These are phyloP conservation scores for Venustampulla echinocandica DNA, from an alignment of 495 filamentous ascomycete genomes.

Conservation along the genomic window DNA sequence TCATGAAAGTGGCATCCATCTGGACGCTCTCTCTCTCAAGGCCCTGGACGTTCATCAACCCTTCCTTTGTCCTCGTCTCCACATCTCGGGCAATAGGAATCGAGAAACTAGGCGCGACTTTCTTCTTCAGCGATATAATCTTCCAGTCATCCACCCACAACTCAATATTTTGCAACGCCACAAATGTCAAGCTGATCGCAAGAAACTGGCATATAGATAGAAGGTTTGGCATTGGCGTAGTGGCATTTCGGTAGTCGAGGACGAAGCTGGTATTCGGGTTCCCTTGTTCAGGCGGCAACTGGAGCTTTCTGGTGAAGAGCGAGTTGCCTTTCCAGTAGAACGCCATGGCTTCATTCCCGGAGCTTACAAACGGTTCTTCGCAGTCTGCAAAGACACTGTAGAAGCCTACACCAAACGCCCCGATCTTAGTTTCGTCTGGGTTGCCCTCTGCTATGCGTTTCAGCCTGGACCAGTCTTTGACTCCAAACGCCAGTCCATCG, in stretches of 20 bases:
- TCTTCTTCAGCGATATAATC: conserved; percentile 69
- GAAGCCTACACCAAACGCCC: conserved; percentile 96
- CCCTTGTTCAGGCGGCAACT: conserved; percentile 52
- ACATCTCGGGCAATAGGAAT: conserved; percentile 73
- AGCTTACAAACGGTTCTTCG: conserved; percentile 92
- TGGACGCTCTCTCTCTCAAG: conserved; percentile 76
- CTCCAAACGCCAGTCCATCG: conserved; percentile 73
- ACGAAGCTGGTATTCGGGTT: conserved; percentile 77
- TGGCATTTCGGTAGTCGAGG: conserved; percentile 81
- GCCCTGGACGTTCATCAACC: conserved; percentile 68
- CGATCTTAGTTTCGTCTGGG: conserved; percentile 97
- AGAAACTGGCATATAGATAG: conserved; percentile 84
- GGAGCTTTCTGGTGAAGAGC: conserved; percentile 76
- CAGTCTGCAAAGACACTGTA: conserved; percentile 98
- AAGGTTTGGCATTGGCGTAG: conserved; percentile 74
- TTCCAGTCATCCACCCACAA: conserved; percentile 84
- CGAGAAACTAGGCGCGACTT: conserved; percentile 62
- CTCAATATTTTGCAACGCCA: conserved; percentile 78
- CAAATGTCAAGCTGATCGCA: conserved; percentile 91
- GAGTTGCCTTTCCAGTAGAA: conserved; percentile 99
- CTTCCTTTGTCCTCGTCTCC: conserved; percentile 70
- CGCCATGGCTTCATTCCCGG: conserved; percentile 85
- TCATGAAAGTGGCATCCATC: conserved; percentile 89
- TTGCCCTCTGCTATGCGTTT: conserved; percentile 98
- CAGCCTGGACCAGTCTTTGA: conserved; percentile 84